These are phyloP conservation scores for Fomes fomentarius DNA, from an alignment of 1,284 basidiomycete genomes.

Conservation along the genomic window DNA sequence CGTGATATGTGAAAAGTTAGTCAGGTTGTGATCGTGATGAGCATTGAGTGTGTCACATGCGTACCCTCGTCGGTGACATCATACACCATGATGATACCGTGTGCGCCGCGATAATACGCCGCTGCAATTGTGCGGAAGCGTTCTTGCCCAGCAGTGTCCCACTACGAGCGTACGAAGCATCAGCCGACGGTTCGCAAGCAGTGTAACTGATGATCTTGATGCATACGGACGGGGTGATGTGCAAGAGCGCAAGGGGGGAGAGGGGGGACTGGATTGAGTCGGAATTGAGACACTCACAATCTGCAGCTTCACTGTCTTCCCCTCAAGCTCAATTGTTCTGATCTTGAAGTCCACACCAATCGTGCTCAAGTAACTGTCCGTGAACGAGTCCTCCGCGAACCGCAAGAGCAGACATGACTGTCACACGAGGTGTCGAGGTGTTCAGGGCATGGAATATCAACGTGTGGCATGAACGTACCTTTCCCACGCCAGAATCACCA, in stretches of 20 bases:
- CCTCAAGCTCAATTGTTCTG: conserved; percentile 98
- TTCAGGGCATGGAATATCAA: conserved; percentile 12
- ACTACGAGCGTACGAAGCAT: no score
- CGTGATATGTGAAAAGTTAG: neutral
- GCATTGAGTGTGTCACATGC: conserved; percentile 19
- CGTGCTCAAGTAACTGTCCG: conserved; percentile 98
- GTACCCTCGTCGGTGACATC: conserved; percentile 97
- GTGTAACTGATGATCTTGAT: neutral
- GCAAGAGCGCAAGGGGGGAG: neutral
- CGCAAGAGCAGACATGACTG: conserved; percentile 97
- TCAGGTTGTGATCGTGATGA: neutral
- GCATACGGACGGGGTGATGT: neutral
- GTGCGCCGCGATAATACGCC: conserved; percentile 95
- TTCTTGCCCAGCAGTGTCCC: conserved; percentile 98
- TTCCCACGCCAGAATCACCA: conserved; percentile 95
- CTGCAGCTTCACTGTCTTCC: conserved; percentile 99
- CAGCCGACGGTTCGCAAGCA: no score
- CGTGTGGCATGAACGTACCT: conserved; percentile 58
- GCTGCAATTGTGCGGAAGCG: conserved; percentile 99
- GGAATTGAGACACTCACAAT: conserved; percentile 74
- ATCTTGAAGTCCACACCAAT: conserved; percentile 99
- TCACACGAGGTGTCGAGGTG: neutral
- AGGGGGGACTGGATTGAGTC: neutral
- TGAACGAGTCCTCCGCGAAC: conserved; percentile 99
- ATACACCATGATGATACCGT: conserved; percentile 98